phyloP scores from a whole-genome alignment of 305 asterid species.

The Fraxinus angustifolia region DNA sequence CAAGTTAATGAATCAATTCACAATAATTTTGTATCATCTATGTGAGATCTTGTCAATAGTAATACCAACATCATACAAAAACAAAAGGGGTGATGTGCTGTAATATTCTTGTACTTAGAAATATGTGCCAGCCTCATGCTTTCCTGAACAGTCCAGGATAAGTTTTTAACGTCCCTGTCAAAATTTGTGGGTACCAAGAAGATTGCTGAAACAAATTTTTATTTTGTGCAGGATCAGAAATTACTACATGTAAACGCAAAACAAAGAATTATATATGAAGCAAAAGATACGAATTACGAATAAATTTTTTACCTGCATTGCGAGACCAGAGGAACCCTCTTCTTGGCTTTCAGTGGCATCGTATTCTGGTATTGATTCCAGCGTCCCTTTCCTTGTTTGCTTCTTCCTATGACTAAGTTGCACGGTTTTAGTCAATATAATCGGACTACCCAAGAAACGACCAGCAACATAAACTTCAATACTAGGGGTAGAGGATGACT shows the following conservation, averaged over 20 bases:
- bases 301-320: conserved; percentile 38
- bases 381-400: conserved; percentile 47
- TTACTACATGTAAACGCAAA: background rate
- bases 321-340: conserved; percentile 26
- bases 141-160: conserved; percentile 35
- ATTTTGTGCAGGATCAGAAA: conserved; percentile 9
- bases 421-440: conserved; percentile 49
- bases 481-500: conserved; percentile 30
- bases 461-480: conserved; percentile 68
- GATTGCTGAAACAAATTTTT: conserved; percentile 23
- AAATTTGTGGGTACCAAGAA: conserved; percentile 30
- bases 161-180: conserved; percentile 36
- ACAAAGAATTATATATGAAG: background rate
- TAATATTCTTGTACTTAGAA: conserved; percentile 24
- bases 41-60: background rate
- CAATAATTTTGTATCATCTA: background rate
- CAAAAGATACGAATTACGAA: background rate
- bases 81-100: background rate
- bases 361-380: conserved; percentile 59
- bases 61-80: conserved; percentile 18
- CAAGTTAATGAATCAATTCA: background rate
- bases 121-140: conserved; percentile 30
- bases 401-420: conserved; percentile 44
- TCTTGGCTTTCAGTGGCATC: conserved; percentile 33
- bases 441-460: conserved; percentile 52